Percentiles rank a stretch among this genome's conserved stretches.
These are phyloP conservation scores for Colletotrichum chlorophyti DNA, from an alignment of 2,329 filamentous ascomycete species.

Conservation along the genomic window DNA sequence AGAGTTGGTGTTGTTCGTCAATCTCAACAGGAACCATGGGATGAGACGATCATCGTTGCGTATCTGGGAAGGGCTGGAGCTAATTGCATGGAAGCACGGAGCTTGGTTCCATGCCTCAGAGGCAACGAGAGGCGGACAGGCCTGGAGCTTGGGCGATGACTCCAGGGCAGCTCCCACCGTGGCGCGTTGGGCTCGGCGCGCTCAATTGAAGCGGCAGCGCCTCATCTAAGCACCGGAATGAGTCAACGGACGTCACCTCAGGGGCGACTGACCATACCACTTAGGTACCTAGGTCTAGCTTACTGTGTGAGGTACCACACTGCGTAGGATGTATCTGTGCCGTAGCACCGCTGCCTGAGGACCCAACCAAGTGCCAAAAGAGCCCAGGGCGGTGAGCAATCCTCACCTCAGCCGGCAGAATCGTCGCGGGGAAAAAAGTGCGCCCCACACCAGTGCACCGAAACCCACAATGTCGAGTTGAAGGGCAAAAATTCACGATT, in stretches of 20 bases:
- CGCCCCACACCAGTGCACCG: slow-evolving; percentile 28
- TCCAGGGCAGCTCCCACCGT: slow-evolving; percentile 5
- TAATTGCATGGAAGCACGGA: background rate
- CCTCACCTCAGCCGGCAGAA: slow-evolving; percentile 24
- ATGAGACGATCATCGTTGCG: background rate
- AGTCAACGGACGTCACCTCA: too few species aligned
- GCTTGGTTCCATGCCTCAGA: too few species aligned
- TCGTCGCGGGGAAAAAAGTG: slow-evolving; percentile 27
- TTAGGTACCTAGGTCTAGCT: too few species aligned
- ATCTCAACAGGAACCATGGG: background rate
- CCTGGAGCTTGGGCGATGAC: slow-evolving; percentile 1
- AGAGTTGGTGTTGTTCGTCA: background rate
- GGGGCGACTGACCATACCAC: too few species aligned
- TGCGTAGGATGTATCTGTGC: background rate
- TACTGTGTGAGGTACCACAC: too few species aligned
- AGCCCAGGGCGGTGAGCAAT: slow-evolving; percentile 14
- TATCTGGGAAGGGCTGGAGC: background rate
- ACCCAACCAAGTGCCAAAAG: background rate
- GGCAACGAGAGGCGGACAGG: background rate
- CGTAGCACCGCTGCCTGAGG: slow-evolving; percentile 12
- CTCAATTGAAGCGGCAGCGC: background rate
- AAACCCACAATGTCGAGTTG: slow-evolving; percentile 30
- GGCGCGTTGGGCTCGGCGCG: slow-evolving; percentile 3
- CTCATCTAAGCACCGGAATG: too few species aligned
- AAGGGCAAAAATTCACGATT: slow-evolving; percentile 31